Conservation (phyloP, 139 green algal species). For the Diplosphaera chodatii region DNA sequence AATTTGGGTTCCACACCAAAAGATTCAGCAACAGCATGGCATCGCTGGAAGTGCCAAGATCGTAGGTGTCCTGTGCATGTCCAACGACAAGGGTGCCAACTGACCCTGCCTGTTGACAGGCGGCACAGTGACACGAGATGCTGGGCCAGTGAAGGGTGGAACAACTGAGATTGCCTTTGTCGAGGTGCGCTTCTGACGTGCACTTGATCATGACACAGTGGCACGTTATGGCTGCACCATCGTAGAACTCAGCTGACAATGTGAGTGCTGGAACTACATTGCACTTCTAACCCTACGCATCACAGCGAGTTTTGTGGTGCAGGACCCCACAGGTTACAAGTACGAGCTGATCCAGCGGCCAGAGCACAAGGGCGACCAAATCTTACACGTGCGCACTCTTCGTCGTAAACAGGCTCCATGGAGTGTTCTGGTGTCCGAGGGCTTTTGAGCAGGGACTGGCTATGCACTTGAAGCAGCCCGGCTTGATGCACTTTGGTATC, state of each 20-base stretch:
- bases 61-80: not conserved
- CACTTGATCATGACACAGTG: no score
- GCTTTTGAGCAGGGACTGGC: no score
- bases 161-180: constrained; percentile 84
- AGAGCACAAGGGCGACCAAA: constrained; percentile 55
- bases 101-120: constrained; percentile 10
- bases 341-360: constrained; percentile 76
- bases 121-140: constrained; percentile 67
- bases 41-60: constrained; percentile 3
- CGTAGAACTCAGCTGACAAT: no score
- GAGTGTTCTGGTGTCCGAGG: no score
- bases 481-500: no score
- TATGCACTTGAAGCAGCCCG: no score
- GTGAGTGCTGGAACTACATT: no score
- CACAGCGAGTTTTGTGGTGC: not conserved
- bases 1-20: no score
- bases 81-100: not conserved
- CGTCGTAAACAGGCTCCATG: no score
- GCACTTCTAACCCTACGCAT: not conserved
- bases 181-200: not conserved
- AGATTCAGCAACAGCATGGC: not conserved
- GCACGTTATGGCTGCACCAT: no score
- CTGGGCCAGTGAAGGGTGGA: constrained; percentile 88
- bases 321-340: constrained; percentile 85
- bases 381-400: constrained; percentile 39